Evolutionary conservation across 2,329 filamentous ascomycete species (phyloP).

Genomic region (Aspergillus oerlinghausenensis): DNA sequence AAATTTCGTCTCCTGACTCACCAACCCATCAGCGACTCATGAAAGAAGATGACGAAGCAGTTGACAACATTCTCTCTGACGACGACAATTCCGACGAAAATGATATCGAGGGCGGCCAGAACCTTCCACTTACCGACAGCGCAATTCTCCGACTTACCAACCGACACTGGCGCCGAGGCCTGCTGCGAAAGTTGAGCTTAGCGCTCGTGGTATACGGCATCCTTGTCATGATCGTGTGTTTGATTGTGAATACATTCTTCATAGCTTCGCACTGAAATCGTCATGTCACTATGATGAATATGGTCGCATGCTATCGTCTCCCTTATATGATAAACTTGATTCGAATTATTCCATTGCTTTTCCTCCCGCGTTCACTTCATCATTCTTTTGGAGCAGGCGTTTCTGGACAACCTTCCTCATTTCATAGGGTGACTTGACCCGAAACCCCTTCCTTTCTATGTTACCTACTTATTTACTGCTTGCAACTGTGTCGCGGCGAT

Average conservation of each 20-base stretch:
- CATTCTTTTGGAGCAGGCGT: background rate
- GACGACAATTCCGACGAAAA: constrained; percentile 28
- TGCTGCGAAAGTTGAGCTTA: constrained; percentile 68
- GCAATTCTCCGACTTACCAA: constrained; percentile 57
- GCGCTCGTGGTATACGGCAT: constrained; percentile 77
- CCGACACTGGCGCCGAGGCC: constrained; percentile 60
- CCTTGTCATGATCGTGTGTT: constrained; percentile 82
- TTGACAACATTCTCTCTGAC: constrained; percentile 49
- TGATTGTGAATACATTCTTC: constrained; percentile 82
- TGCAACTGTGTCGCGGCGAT: background rate
- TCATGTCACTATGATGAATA: background rate
- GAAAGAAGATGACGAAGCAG: constrained; percentile 80
- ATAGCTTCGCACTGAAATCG: constrained; percentile 55
- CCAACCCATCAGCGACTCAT: constrained; percentile 77
- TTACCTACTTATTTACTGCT: background rate
- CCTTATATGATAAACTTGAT: background rate
- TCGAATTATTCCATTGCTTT: background rate
- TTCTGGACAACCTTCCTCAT: background rate
- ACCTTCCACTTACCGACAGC: constrained; percentile 49
- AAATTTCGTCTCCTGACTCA: constrained; percentile 87
- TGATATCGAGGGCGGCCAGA: constrained; percentile 33
- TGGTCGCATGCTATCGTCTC: background rate
- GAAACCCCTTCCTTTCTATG: background rate
- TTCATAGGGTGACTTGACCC: background rate
- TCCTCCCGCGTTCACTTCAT: background rate